Conservation (phyloP, 257 asterid genomes). For the Lavandula angustifolia region DNA sequence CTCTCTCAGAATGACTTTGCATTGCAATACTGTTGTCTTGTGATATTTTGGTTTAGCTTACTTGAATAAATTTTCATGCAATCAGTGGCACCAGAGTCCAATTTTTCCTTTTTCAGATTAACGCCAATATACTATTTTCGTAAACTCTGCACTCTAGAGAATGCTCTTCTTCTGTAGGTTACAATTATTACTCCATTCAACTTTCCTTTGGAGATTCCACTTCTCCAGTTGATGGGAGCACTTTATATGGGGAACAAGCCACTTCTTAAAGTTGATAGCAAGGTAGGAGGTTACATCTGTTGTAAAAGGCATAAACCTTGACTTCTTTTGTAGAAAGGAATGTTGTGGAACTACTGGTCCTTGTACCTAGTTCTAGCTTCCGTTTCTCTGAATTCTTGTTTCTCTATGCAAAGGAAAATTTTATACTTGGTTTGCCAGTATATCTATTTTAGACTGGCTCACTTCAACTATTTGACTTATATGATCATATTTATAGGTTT, state of each 20-base stretch:
- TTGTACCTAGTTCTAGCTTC: slow-evolving; percentile 12
- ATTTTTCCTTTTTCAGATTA: background rate
- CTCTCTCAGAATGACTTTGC: slow-evolving; percentile 2
- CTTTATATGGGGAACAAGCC: slow-evolving; percentile 99
- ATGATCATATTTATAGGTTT: slow-evolving; percentile 51
- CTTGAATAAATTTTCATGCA: background rate
- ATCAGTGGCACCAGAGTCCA: background rate
- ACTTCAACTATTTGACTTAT: slow-evolving; percentile 9
- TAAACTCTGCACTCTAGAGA: background rate
- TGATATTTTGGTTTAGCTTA: background rate
- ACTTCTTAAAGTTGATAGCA: slow-evolving; percentile 92
- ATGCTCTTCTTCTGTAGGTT: slow-evolving; percentile 48
- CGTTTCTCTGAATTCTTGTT: background rate
- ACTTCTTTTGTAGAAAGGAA: background rate
- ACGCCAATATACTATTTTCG: background rate
- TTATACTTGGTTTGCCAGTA: background rate
- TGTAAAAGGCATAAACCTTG: background rate
- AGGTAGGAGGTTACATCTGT: slow-evolving; percentile 46
- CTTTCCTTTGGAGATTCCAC: slow-evolving; percentile 93
- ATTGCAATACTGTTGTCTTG: background rate
- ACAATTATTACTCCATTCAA: slow-evolving; percentile 90
- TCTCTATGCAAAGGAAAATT: background rate
- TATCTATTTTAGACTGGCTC: background rate
- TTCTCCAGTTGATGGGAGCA: slow-evolving; percentile 98
- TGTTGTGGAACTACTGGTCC: background rate